phyloP scores from a whole-genome alignment of 2,329 filamentous ascomycete species.

The Fusarium sp. region DNA sequence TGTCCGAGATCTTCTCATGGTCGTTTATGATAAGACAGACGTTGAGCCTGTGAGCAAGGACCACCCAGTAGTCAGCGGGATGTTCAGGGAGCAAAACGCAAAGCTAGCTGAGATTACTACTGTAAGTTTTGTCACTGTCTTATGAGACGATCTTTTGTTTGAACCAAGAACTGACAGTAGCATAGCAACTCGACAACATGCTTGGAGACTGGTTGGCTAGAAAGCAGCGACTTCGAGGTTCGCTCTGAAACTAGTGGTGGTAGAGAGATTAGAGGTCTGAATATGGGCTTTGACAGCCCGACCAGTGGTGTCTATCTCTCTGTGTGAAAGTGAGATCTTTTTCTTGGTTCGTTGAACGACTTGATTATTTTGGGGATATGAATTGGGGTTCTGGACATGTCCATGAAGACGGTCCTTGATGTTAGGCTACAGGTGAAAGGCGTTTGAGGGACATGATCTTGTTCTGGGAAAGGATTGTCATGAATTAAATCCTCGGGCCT shows the following conservation, averaged over 20 bases:
- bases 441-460: constrained; percentile 41
- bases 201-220: constrained; percentile 83
- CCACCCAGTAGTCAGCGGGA: constrained; percentile 81
- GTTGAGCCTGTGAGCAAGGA: constrained; percentile 83
- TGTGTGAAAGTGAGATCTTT: constrained; percentile 25
- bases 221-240: constrained; percentile 71
- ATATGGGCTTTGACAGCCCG: constrained; percentile 15
- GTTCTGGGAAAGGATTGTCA: constrained; percentile 39
- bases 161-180: constrained; percentile 27
- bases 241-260: constrained; percentile 50
- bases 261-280: neutral
- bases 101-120: constrained; percentile 87
- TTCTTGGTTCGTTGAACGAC: constrained; percentile 45
- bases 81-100: constrained; percentile 90
- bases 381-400: constrained; percentile 44
- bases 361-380: constrained; percentile 45
- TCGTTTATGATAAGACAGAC: constrained; percentile 92
- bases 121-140: constrained; percentile 57
- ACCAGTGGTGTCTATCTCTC: constrained; percentile 25
- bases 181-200: constrained; percentile 84
- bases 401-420: constrained; percentile 41
- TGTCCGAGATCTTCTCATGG: constrained; percentile 87
- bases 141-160: neutral
- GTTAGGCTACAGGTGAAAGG: constrained; percentile 45
- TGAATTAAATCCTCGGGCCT: constrained; percentile 41